Base-by-base conservation (phyloP, 2,329 filamentous ascomycete species). In the Microsporum canis region DNA sequence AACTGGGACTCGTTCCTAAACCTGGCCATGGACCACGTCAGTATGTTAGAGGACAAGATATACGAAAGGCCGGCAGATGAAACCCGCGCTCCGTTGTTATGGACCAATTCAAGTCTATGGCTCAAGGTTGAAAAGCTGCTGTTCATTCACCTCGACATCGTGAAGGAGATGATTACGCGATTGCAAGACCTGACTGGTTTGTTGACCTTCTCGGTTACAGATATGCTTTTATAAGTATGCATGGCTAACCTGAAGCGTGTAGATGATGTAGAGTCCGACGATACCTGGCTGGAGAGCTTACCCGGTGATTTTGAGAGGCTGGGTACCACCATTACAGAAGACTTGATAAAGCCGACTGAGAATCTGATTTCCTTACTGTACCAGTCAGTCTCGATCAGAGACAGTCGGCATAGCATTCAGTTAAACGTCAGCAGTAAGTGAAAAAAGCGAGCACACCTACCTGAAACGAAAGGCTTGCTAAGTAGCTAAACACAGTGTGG, bases 21-120 rank as follows among this genome's bases (percentile, higher is more conserved):
- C 38, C 71, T 73, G 8, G 78, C 75, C 23, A 75, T 77, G 65
- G 77, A 78, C 10, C 79, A 82, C 63, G 76, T 80, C 14, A 73
- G 72, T 17, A 78, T 81, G 43, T 70, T 81, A 61, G 76, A 79
- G 66, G 77, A 79, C 65, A 78, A 77, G 62, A 77, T 82, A 58
- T 82, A 80, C 61, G 80, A 81, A 36, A 77, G 78, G 38, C 80
- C 80, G 0, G 79, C 79, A 2, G 79, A 82, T 58, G 79, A 81
- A 63, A 77, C 74, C 7, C 72, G 79, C 1, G 79, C 79, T 0
- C 78, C 78, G 1, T 79, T 81, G 62, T 69, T 82, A 5, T 82
- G 79, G 78, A 73, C 71, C 10, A 80, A 81, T 64, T 77, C 77
- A 29, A 76, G 73, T 14, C 65, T 75, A 7, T 82, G 80, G 79